phyloP scores from a whole-genome alignment of 768 basidiomycete species.

The Dacryopinax primogenitus region DNA sequence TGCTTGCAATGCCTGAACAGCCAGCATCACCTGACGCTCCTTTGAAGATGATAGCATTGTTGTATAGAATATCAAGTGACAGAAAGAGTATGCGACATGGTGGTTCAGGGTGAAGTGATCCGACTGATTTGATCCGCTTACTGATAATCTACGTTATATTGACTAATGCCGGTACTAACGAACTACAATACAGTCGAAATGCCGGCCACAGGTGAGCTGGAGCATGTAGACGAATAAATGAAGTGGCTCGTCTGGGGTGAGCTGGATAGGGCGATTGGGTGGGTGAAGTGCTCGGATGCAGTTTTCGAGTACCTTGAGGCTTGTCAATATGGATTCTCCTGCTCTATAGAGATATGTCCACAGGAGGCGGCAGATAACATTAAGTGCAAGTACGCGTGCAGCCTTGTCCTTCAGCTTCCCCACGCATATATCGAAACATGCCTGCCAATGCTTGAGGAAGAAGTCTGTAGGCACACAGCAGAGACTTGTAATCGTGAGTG shows the following conservation, averaged over 20 bases:
- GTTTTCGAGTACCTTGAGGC: conserved; percentile 63
- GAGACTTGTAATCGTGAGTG: conserved; percentile 65
- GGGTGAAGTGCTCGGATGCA: conserved; percentile 72
- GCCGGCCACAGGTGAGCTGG: conserved; percentile 71
- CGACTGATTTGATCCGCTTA: no score
- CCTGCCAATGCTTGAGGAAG: conserved; percentile 70
- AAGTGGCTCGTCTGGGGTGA: conserved; percentile 59
- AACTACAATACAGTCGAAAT: no score
- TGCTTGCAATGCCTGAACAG: no score
- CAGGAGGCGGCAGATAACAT: conserved; percentile 66
- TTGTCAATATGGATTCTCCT: conserved; percentile 67
- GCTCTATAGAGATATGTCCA: conserved; percentile 97
- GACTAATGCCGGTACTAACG: no score
- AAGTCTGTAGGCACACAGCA: conserved; percentile 79
- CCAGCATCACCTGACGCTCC: no score
- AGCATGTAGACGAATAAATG: conserved; percentile 65
- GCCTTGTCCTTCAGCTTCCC: conserved; percentile 77
- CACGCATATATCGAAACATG: conserved; percentile 57
- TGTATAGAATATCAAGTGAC: no score
- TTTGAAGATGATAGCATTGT: no score
- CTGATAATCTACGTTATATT: no score
- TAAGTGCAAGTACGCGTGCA: conserved; percentile 55
- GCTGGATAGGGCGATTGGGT: conserved; percentile 43
- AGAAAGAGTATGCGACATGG: no score
- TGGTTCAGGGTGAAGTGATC: no score